Evolutionary conservation across 2,329 filamentous ascomycete genomes (phyloP).

Genomic region (Alternaria novae-zelandiae): DNA sequence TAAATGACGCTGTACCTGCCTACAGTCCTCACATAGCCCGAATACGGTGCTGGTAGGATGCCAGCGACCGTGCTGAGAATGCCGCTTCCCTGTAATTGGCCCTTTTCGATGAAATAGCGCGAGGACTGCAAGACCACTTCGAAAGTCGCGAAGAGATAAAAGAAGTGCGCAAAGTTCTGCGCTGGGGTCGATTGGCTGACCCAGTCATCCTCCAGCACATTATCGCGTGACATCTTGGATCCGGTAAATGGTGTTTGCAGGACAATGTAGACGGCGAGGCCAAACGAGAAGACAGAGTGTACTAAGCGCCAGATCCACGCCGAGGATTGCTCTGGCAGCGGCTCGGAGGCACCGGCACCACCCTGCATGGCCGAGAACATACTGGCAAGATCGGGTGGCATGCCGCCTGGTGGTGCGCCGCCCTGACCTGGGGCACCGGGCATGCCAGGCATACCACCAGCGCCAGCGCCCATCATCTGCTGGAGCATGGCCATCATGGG

Average conservation of each 20-base stretch:
- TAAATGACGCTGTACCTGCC: conserved; percentile 75
- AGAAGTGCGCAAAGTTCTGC: conserved; percentile 63
- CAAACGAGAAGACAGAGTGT: conserved; percentile 74
- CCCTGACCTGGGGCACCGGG: conserved; percentile 32
- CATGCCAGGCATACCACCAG: conserved; percentile 46
- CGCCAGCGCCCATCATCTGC: conserved; percentile 67
- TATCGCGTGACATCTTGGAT: conserved; percentile 63
- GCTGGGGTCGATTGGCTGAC: conserved; percentile 43
- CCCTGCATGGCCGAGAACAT: conserved; percentile 56
- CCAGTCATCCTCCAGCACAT: conserved; percentile 39
- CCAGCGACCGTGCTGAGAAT: conserved; percentile 68
- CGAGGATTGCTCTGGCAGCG: conserved; percentile 51
- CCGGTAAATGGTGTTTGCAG: conserved; percentile 73
- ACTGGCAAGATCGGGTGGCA: conserved; percentile 52
- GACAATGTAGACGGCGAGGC: conserved; percentile 73
- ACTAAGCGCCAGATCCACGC: conserved; percentile 72
- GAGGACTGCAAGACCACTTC: conserved; percentile 75
- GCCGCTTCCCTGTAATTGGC: conserved; percentile 63
- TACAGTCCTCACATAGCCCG: conserved; percentile 65
- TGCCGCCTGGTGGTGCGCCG: conserved; percentile 37
- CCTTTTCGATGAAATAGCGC: conserved; percentile 73
- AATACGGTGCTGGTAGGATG: conserved; percentile 70
- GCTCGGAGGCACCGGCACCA: conserved; percentile 45
- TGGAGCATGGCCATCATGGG: conserved; percentile 78
- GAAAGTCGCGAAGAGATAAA: conserved; percentile 80